Evolutionary conservation across 2,329 filamentous ascomycete genomes (phyloP), one percentile per base, ranked within the genome.

Genomic region (Teratosphaeria zuluensis): DNA sequence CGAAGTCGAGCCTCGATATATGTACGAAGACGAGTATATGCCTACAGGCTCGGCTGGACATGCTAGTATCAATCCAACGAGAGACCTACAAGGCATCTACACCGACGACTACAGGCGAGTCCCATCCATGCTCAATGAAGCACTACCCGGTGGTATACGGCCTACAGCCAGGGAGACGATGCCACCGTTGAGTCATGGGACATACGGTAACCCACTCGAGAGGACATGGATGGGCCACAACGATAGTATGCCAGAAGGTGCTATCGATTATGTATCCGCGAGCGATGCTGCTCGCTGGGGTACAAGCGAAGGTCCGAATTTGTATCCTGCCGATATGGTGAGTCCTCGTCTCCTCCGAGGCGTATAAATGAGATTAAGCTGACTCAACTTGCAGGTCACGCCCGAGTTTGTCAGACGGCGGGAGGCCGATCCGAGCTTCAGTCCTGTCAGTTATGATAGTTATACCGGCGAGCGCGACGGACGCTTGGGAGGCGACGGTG

Each of bases 201-300:
- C 38, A 14, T 46, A n/a, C n/a, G n/a, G n/a, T n/a, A n/a, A n/a
- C n/a, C n/a, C n/a, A n/a, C n/a, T n/a, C n/a, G n/a, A n/a, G n/a
- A n/a, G n/a, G n/a, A n/a, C n/a, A n/a, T n/a, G n/a, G 38, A 46
- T 46, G 53, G 53, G 53, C 11, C 32, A 54, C 19, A 72, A 70
- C 28, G 35, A 51, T 9, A 51, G 24, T 21, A 59, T 59, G 57
- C 57, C 54, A 8, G 30, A 53, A 28, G 57, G 57, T 7, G 46
- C 57, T 8, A 35, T 59, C 30, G 57, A 46, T 35, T 53, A 56
- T 56, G 54, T 56, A 12, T 28, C 46, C 12, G 9, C 28, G 28
- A 32, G 48, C n/a, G n/a, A n/a, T n/a, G n/a, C n/a, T n/a, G n/a
- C n/a, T n/a, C n/a, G n/a, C n/a, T n/a, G n/a, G n/a, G n/a, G n/a